Conservation (phyloP, 371 early-diverging fungal species). For the Mucor piriformis region DNA sequence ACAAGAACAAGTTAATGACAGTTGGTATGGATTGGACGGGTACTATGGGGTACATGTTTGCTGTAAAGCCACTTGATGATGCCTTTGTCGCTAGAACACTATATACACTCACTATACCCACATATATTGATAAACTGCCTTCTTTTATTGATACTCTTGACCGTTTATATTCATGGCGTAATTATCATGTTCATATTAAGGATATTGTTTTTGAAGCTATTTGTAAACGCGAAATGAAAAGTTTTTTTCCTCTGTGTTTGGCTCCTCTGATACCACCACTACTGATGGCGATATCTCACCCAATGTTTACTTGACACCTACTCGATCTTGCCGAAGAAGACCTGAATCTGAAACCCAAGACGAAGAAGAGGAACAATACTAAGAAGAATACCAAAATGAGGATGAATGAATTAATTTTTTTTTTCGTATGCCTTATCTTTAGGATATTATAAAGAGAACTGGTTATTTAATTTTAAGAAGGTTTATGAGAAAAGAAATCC, state of each 20-base stretch:
- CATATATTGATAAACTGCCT: conserved; percentile 8
- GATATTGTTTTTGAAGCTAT: conserved; percentile 16
- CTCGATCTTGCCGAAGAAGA: not conserved
- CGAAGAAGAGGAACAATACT: not conserved
- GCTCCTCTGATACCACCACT: conserved; percentile 14
- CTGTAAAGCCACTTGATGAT: conserved; percentile 8
- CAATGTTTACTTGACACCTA: conserved; percentile 17
- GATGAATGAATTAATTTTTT: conserved; percentile 10
- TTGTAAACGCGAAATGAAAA: conserved; percentile 15
- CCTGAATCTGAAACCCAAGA: not conserved
- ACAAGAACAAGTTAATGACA: conserved; percentile 3
- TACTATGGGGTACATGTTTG: conserved; percentile 20
- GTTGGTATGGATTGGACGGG: conserved; percentile 25
- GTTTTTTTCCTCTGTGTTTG: conserved; percentile 16
- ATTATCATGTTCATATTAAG: conserved; percentile 16
- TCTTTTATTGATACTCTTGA: conserved; percentile 21
- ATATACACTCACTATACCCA: conserved; percentile 7
- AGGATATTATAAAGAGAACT: no score
- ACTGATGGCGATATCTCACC: not conserved
- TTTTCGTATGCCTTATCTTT: conserved; percentile 7
- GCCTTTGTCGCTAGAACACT: conserved; percentile 2
- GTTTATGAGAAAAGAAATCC: no score
- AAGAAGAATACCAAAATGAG: conserved; percentile 17
- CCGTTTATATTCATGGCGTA: conserved; percentile 22
- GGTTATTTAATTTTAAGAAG: no score